Evolutionary conservation across 106 monocot genomes (phyloP).

Genomic region (Allium fistulosum): DNA sequence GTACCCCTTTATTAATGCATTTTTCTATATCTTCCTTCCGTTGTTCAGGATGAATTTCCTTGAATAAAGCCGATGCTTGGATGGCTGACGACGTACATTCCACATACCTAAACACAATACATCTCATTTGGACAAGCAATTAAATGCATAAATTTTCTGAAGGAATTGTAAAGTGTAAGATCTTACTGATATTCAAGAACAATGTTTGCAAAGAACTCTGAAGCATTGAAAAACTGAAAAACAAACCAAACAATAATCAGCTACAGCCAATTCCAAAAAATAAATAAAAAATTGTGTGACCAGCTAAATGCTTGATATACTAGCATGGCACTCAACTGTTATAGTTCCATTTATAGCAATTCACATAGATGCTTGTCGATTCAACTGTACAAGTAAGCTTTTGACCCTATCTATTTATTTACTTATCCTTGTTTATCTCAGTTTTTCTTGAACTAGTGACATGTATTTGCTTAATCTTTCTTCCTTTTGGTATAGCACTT

Average conservation of each 20-base stretch:
- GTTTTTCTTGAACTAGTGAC: too few species aligned
- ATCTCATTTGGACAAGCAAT: too few species aligned
- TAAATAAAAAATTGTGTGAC: too few species aligned
- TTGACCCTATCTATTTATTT: background rate
- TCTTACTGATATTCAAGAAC: conserved; percentile 12
- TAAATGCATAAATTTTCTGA: too few species aligned
- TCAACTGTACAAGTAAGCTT: background rate
- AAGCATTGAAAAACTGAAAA: conserved; percentile 11
- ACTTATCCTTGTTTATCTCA: too few species aligned
- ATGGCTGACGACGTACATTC: conserved; percentile 8
- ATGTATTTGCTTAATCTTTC: too few species aligned
- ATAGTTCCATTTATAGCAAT: too few species aligned
- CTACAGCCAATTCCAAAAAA: background rate
- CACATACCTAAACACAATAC: conserved; percentile 4
- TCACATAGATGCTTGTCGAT: background rate
- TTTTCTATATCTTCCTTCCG: conserved; percentile 6
- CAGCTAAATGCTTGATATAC: too few species aligned
- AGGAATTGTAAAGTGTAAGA: background rate
- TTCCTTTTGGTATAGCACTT: too few species aligned
- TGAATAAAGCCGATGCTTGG: conserved; percentile 8
- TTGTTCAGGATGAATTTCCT: conserved; percentile 5
- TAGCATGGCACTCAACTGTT: too few species aligned
- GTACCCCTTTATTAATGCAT: background rate
- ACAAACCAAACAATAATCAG: background rate
- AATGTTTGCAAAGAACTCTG: conserved; percentile 9